phyloP scores from a whole-genome alignment of 1,139 yeast species.

The Protomyces gravidus region DNA sequence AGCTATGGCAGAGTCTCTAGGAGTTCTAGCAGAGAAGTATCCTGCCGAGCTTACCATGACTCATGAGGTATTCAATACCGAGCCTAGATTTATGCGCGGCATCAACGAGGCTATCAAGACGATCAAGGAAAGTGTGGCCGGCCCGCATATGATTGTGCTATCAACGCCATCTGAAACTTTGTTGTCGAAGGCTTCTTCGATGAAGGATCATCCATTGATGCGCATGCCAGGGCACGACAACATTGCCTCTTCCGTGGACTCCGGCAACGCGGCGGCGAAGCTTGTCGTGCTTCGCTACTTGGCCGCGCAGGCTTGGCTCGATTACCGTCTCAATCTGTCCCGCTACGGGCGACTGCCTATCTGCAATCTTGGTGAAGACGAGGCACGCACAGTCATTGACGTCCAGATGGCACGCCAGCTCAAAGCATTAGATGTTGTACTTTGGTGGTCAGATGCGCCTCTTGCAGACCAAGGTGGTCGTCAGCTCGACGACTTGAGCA shows the following conservation, averaged over 20 bases:
- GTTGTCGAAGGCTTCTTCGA: not conserved
- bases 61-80: constrained; percentile 39
- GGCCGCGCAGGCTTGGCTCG: constrained; percentile 69
- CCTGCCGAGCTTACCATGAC: constrained; percentile 49
- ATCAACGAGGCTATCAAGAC: constrained; percentile 48
- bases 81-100: constrained; percentile 59
- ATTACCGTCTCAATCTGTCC: constrained; percentile 61
- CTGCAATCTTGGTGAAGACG: constrained; percentile 75
- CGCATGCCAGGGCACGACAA: constrained; percentile 43
- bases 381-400: constrained; percentile 75
- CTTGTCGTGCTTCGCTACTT: constrained; percentile 67
- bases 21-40: constrained; percentile 50
- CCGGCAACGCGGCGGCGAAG: constrained; percentile 73
- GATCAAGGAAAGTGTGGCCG: constrained; percentile 23
- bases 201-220: constrained; percentile 36
- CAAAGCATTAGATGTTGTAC: constrained; percentile 58
- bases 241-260: constrained; percentile 69
- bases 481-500: constrained; percentile 54
- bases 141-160: constrained; percentile 13
- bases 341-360: constrained; percentile 76
- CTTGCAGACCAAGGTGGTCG: constrained; percentile 82
- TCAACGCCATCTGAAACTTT: constrained; percentile 9
- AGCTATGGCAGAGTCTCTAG: constrained; percentile 30
- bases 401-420: constrained; percentile 78
- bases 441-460: constrained; percentile 91